A percentile compares a stretch with the other conserved stretches of the same genome.
Evolutionary conservation across 2,329 filamentous ascomycete species (phyloP).

Genomic region (Scedosporium dehoogii): DNA sequence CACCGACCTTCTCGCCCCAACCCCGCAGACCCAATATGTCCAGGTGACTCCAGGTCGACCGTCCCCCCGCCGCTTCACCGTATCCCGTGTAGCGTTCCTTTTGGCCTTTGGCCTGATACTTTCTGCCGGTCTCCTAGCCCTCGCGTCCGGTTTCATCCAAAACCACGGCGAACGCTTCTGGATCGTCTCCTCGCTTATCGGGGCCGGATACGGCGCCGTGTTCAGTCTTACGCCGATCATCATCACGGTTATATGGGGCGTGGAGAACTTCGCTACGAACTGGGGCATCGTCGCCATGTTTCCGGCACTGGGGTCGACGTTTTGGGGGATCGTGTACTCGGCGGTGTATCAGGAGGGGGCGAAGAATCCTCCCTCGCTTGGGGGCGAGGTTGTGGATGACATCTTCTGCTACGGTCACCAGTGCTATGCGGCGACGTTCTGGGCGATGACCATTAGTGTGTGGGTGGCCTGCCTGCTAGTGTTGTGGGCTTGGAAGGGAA

Average conservation of each 20-base stretch:
- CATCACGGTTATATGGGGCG: constrained; percentile 94
- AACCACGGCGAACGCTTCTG: constrained; percentile 72
- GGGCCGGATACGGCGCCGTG: constrained; percentile 84
- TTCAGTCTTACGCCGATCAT: constrained; percentile 88
- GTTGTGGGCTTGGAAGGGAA: constrained; percentile 72
- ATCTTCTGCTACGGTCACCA: constrained; percentile 68
- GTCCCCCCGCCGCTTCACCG: constrained; percentile 32
- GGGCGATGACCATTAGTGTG: constrained; percentile 74
- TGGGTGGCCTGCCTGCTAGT: constrained; percentile 67
- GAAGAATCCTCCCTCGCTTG: constrained; percentile 24
- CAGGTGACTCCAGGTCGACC: constrained; percentile 28
- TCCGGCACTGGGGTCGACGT: constrained; percentile 74
- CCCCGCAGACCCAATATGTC: constrained; percentile 48
- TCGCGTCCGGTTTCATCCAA: constrained; percentile 68
- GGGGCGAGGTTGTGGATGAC: constrained; percentile 28
- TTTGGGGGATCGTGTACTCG: constrained; percentile 89
- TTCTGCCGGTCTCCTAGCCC: constrained; percentile 64
- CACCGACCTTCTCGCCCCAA: constrained; percentile 75
- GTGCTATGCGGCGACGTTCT: constrained; percentile 77
- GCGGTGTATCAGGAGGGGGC: constrained; percentile 65
- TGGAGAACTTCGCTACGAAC: constrained; percentile 97
- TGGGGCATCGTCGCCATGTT: constrained; percentile 93
- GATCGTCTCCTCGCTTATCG: constrained; percentile 73
- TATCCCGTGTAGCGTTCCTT: constrained; percentile 75
- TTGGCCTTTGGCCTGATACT: constrained; percentile 65